Evolutionary conservation across 1,284 basidiomycete genomes (phyloP).

Genomic region (Erythrobasidium hasegawianum): DNA sequence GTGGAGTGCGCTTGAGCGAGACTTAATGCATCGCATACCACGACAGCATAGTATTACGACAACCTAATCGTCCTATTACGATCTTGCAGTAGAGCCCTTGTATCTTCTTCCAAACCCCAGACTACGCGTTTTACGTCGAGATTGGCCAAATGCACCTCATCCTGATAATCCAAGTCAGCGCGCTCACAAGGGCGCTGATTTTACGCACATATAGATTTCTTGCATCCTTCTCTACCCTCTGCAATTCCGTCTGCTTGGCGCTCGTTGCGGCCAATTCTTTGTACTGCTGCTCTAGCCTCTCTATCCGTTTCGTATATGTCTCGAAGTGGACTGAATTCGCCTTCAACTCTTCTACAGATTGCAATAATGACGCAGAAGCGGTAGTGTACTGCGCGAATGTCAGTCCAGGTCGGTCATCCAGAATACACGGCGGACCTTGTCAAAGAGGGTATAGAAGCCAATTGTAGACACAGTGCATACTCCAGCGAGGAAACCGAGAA

Average conservation of each 20-base stretch:
- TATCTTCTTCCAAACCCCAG: slow-evolving; percentile 30
- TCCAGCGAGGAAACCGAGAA: slow-evolving; percentile 27
- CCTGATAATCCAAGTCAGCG: slow-evolving; percentile 8
- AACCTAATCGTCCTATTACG: slow-evolving; percentile 13
- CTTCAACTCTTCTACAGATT: slow-evolving; percentile 25
- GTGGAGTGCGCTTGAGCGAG: too few relatives aligned
- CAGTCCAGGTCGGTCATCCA: neutral
- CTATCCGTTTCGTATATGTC: slow-evolving; percentile 14
- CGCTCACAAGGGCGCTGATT: too few relatives aligned
- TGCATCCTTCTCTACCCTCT: slow-evolving; percentile 15
- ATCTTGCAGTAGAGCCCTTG: slow-evolving; percentile 14
- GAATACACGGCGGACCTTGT: slow-evolving; percentile 18
- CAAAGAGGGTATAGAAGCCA: slow-evolving; percentile 34
- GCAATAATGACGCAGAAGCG: slow-evolving; percentile 19
- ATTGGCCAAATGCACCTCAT: slow-evolving; percentile 8
- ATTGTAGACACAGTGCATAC: slow-evolving; percentile 29
- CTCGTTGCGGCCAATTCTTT: slow-evolving; percentile 16
- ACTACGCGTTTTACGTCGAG: slow-evolving; percentile 17
- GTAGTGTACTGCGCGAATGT: slow-evolving; percentile 21
- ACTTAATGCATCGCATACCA: too few relatives aligned
- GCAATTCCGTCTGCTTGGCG: slow-evolving; percentile 4
- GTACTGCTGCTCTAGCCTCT: slow-evolving; percentile 23
- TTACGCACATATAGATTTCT: slow-evolving; percentile 24
- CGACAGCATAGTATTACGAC: neutral
- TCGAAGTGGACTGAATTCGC: slow-evolving; percentile 18